Base-by-base conservation (phyloP, 495 filamentous ascomycete species). In the Penicillium robsamsonii region DNA sequence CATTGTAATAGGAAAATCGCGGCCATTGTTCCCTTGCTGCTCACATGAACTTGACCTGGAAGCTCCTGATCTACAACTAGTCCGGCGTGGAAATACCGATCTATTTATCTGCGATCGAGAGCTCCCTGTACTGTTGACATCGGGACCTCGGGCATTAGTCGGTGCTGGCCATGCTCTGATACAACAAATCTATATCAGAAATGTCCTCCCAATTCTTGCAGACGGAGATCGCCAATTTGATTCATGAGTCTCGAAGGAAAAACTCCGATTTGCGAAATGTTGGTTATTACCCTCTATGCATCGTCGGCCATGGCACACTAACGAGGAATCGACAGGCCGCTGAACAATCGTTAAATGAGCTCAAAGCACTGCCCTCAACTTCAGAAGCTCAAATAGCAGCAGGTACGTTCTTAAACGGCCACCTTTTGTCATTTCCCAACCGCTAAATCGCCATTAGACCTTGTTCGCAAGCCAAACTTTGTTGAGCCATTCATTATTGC, bases 181-280 rank as follows among this genome's bases (percentile, higher is more conserved):
- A 50, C 58, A 60, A 50, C 61, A 38, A 50, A 44, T 43, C 44
- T 52, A 33, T 45, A 58, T 61, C 67, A 64, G 69, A 82, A 67
- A 98, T 98, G 94, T 96, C 91, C 65, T 85, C 92, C 54, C 91
- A 95, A 78, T 84, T 97, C 55, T 82, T 98, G 59, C 87, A 87
- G 61, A 84, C 87, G 46, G 94, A 98, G 80, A 86, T 98, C 61
- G 81, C 87, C 63, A 96, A 89, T 73, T 83, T 98, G 62, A 88
- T 97, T 50, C 92, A 96, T 67, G 94, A 98, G 70, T 92, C 91
- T 63, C 96, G 95, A 71, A 84, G 92, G 58, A 97, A 95, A 73
- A 86, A 96, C 70, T 80, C 84, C 50, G 94, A 97, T 59, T 73
- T 98, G 40, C 83, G 90, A 78, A 87, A 87, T 81, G 91, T 92